Conservation (phyloP, 345 rosid genomes). For the Heritiera fomes region DNA sequence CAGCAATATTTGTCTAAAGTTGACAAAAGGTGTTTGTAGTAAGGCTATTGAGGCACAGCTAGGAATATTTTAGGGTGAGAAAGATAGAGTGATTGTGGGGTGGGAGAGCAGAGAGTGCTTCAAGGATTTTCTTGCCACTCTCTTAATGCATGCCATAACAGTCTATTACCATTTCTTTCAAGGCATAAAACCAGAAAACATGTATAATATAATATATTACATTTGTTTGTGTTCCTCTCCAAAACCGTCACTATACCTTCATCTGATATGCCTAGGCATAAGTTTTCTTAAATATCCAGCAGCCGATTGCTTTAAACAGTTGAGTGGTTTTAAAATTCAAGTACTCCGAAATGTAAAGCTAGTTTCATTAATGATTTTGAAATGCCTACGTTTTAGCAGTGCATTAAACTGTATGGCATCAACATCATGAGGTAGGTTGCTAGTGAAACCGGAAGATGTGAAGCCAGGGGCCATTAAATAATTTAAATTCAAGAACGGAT, state of each 20-base stretch:
- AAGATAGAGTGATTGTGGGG: constrained; percentile 11
- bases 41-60: constrained; percentile 16
- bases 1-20: constrained; percentile 2
- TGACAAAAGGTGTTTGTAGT: neutral
- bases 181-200: constrained; percentile 19
- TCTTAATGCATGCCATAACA: constrained; percentile 12
- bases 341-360: neutral
- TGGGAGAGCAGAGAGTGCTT: constrained; percentile 26
- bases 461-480: neutral
- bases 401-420: neutral
- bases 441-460: neutral
- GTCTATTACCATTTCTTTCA: constrained; percentile 16
- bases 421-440: neutral
- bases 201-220: neutral
- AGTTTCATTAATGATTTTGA: neutral
- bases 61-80: constrained; percentile 23
- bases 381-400: neutral
- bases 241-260: neutral
- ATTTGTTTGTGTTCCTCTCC: neutral
- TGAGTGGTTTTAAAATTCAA: neutral
- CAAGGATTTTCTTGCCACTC: constrained; percentile 15
- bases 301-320: too few species aligned
- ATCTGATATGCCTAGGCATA: neutral
- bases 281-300: too few species aligned
- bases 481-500: neutral